Evolutionary conservation across 2,329 filamentous ascomycete genomes (phyloP), one percentile per base, ranked within the genome.

Genomic region (Hypoxylon sp.): DNA sequence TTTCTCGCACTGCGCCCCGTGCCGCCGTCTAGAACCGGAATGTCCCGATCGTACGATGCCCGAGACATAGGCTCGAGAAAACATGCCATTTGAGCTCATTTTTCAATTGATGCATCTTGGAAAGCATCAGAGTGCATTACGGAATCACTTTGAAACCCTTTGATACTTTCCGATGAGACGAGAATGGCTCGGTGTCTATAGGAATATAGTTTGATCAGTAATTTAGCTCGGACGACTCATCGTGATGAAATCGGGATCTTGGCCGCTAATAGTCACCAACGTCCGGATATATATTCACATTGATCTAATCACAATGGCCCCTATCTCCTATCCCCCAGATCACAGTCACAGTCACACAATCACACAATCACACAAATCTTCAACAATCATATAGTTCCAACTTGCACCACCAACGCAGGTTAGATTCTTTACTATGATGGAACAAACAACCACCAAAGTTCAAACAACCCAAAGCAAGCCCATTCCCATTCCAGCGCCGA

Each of bases 41-140:
- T 48, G 22, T 64, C 49, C 69, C 69, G 69, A 64, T 71, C 66
- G 46, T 71, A 71, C 48, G 69, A 71, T 67, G 10, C 22, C 51
- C 56, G 60, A 64, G 30, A n/a, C 48, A 58, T 49, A 35, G 31
- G 27, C 5, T 40, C 11, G 14, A 49, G 30, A 61, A 69, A 71
- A 71, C 69, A 64, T 51, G 62, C 69, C 56, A 71, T 60, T 51
- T 33, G 13, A 64, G 40, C 56, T 53, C 66, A 67, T 55, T 64
- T 62, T 61, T n/a, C 66, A 49, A 64, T 62, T 60, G 56, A 27
- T 46, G 60, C 31, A 50, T 25, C 6, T 20, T 30, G 50, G 37
- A 55, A 62, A 61, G 56, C 69, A 69, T 61, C 53, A 54, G 49
- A 57, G 22, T 60, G 56, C 57, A 69, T 37, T 62, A 33, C 35